Evolutionary conservation across 108 stramenopile species (phyloP).

Genomic region (Pseudonitzschia multistriata): DNA sequence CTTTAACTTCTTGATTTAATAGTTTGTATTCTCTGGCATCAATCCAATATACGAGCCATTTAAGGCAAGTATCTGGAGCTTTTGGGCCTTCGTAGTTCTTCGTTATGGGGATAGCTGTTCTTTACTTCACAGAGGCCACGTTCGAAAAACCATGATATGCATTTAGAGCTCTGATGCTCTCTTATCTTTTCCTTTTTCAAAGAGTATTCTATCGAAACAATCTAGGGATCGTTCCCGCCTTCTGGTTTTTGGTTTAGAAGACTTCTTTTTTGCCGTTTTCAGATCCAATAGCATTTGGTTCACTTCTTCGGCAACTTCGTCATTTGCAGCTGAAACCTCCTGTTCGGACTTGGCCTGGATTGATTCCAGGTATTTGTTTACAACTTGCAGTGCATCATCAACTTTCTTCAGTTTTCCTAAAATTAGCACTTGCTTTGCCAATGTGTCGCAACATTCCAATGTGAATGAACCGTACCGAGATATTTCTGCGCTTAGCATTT

Average conservation of each 20-base stretch:
- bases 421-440: slow-evolving; percentile 40
- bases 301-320: slow-evolving; percentile 14
- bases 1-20: too few species aligned
- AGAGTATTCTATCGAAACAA: slow-evolving; percentile 15
- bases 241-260: background rate
- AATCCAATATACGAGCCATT: too few species aligned
- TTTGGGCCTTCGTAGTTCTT: too few species aligned
- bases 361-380: slow-evolving; percentile 13
- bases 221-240: slow-evolving; percentile 14
- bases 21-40: too few species aligned
- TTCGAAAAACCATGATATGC: background rate
- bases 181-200: slow-evolving; percentile 4
- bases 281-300: slow-evolving; percentile 16
- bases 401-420: slow-evolving; percentile 39
- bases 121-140: too few species aligned
- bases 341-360: slow-evolving; percentile 5
- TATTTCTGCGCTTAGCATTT: slow-evolving; percentile 44
- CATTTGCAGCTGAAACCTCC: background rate
- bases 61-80: too few species aligned
- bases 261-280: slow-evolving; percentile 5
- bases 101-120: too few species aligned
- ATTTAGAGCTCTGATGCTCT: background rate
- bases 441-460: slow-evolving; percentile 35
- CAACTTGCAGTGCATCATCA: slow-evolving; percentile 26
- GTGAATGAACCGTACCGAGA: slow-evolving; percentile 39